Evolutionary conservation across 805 yeast species (phyloP), one percentile per base, ranked within the genome.

Genomic region (Ogataea angusta): DNA sequence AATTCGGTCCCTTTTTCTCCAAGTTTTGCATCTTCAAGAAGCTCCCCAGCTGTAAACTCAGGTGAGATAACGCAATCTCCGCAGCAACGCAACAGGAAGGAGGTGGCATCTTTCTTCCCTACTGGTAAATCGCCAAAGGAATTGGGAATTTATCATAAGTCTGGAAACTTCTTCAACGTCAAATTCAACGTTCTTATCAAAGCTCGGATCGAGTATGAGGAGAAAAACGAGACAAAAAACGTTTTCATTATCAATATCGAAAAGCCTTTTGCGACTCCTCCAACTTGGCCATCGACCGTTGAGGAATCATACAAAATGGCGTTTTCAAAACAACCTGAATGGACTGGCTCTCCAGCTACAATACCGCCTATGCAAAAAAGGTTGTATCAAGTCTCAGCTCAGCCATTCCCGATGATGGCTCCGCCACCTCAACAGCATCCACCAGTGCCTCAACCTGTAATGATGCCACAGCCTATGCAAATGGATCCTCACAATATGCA

Each of bases 1-100:
- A 75, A 78, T 47, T 85, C 85, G 12, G 80, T 78, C 9, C 72
- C 80, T 2, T 82, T 81, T 52, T 73, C 85, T 8, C 85, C 87
- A 12, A 48, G 40, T 28, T 51, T 55, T 36, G 24, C 45, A 10
- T 43, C 50, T 5, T 37, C 41, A 10, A 49, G 46, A 29, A 43
- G 22, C 30, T 48, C 56, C n/a, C 56, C 58, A 12, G 22, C 42
- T n/a, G 39, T 39, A 9, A 21, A 25, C 13, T 31, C 48, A 2
- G 29, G 30, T n/a, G 31, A 30, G 9, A 39, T 32, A 8, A 24
- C 39, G 2, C 26, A 43, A 10, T 42, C 49, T 12, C 49, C 49
- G 3, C 51, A 42, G 15, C 51, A 34, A 18, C 48, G 52, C 16
- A 48, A 42, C 17, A 52, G 47, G 38, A 54, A 49, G 18, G 48